Base-by-base conservation (phyloP, 148 eudicot species). In the Cornus controversa region DNA sequence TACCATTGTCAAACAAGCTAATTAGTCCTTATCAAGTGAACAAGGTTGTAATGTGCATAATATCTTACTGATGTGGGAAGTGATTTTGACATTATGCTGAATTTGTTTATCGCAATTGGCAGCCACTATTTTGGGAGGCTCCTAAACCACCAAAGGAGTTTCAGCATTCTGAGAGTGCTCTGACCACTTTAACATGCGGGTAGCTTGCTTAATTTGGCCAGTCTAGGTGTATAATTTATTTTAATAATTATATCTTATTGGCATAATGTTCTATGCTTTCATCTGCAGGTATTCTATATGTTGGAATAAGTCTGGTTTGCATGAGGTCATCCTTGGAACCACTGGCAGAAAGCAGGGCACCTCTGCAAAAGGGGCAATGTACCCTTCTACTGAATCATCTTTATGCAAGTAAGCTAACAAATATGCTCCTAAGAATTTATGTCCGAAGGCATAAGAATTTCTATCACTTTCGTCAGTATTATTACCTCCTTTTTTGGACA, bases 291-390 rank as follows among this genome's bases (percentile, higher is more conserved):
- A 93, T 79, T 93, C 99, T 22, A 87, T 93, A 72, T 88, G 91
- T 80, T 96, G 99, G 98, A 90, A 93, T 81, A 90, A 81, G 70
- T 82, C 76, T 76, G 97, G 93, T 67, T 81, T 91, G 86, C 97
- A 91, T 73, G 97, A 93, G 81, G 97, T 90, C 74, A 85, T 93
- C 78, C 91, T 96, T 70, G 99, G 99, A 67, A 96, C 93, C 13
- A 96, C 98, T 58, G 99, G 99, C 47, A 88, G 99, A 83, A 93
- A 90, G 84, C 98, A 96, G 76, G 99, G 99, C 34, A 93, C 98
- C 77, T 93, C 99, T 80, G 87, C 91, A 22, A 93, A 96, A 86
- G 99, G 95, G 67, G 94, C 98, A 28, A 31, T 86, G 40, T 88
- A 69, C 78, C 93, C 98, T 65, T 90, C 97, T 64, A 91, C 98